phyloP scores from a whole-genome alignment of 2,329 filamentous ascomycete genomes.

The Blumeria graminis region DNA sequence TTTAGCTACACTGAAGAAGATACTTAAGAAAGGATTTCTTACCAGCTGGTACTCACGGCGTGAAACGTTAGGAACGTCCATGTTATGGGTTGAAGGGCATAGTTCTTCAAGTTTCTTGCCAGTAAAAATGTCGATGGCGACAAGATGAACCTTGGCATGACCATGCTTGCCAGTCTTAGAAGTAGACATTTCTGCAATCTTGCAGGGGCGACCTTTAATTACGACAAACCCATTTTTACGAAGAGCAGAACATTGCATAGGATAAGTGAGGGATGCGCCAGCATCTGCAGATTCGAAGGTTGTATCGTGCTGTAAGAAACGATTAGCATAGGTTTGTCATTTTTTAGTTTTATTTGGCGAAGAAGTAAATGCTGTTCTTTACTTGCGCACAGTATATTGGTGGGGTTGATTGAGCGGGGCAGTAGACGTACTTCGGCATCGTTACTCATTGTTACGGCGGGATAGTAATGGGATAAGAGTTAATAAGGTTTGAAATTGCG shows the following conservation, averaged over 20 bases:
- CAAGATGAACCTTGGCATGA: constrained; percentile 98
- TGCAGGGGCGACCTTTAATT: constrained; percentile 98
- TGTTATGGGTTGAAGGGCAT: constrained; percentile 91
- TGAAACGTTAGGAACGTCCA: constrained; percentile 87
- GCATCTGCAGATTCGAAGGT: constrained; percentile 87
- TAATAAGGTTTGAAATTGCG: no score
- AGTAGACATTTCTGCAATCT: constrained; percentile 99
- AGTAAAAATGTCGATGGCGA: constrained; percentile 98
- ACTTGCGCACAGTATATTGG: background rate
- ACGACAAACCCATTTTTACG: constrained; percentile 98
- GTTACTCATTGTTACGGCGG: no score
- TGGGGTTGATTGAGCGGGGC: no score
- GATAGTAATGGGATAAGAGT: no score
- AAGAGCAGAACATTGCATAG: constrained; percentile 98
- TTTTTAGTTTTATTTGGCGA: background rate
- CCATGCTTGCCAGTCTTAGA: constrained; percentile 99
- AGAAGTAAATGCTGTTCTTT: background rate
- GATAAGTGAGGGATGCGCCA: constrained; percentile 81
- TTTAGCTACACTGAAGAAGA: background rate
- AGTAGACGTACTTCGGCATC: no score
- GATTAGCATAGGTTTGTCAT: background rate
- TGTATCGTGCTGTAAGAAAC: constrained; percentile 12
- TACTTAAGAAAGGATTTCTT: constrained; percentile 21
- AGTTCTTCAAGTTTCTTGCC: constrained; percentile 99
- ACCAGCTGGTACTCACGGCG: constrained; percentile 88